A percentile compares a stretch with the other conserved stretches of the same genome.
Conservation (phyloP, 2,329 filamentous ascomycete species). For the Rhinocladiella similis region DNA sequence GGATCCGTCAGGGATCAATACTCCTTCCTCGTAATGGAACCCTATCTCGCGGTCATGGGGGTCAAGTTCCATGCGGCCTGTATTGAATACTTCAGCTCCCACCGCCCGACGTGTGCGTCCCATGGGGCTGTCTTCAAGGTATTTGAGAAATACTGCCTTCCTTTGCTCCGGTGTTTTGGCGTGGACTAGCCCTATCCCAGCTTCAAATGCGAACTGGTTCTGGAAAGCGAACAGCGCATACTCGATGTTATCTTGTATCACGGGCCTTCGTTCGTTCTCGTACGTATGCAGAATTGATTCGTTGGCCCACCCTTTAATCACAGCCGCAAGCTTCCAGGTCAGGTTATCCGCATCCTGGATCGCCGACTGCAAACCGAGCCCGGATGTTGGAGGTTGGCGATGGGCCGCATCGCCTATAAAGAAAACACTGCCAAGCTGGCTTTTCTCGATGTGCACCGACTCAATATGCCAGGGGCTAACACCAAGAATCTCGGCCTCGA, state of each 20-base stretch:
- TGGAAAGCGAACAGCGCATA: slow-evolving; percentile 16
- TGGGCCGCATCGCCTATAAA: slow-evolving; percentile 37
- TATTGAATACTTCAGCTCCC: not conserved
- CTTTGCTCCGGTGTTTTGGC: not conserved
- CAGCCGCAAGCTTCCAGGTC: slow-evolving; percentile 44
- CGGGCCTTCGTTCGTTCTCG: slow-evolving; percentile 40
- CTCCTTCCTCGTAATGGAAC: not conserved
- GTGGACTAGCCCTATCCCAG: not conserved
- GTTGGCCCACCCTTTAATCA: slow-evolving; percentile 30
- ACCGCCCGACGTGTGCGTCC: not conserved
- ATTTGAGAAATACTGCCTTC: not conserved
- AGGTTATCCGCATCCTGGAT: slow-evolving; percentile 42
- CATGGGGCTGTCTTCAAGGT: not conserved
- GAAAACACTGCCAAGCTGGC: slow-evolving; percentile 35
- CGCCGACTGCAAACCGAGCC: slow-evolving; percentile 33
- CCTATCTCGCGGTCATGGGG: not conserved
- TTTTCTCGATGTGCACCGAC: slow-evolving; percentile 29
- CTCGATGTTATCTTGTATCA: slow-evolving; percentile 28
- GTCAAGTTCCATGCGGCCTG: not conserved
- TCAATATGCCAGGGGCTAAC: slow-evolving; percentile 30
- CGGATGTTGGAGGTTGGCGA: slow-evolving; percentile 33
- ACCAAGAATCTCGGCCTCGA: slow-evolving; percentile 30
- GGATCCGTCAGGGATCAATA: not conserved
- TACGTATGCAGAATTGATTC: slow-evolving; percentile 40
- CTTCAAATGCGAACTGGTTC: not conserved